phyloP scores from a whole-genome alignment of 441 rosid species.

The Arabidopsis hybrid region DNA sequence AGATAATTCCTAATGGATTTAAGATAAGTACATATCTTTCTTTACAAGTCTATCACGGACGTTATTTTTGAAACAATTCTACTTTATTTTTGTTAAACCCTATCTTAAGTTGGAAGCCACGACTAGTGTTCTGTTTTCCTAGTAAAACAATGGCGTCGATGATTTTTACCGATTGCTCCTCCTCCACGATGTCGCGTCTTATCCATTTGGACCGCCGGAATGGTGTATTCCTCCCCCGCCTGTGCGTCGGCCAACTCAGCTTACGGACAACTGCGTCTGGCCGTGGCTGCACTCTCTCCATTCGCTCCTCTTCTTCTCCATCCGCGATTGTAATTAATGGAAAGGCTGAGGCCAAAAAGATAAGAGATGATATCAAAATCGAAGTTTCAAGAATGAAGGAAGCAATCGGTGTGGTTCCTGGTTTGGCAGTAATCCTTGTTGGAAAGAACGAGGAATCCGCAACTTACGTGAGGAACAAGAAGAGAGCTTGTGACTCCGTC shows the following conservation, averaged over 20 bases:
- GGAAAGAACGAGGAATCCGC: conserved; percentile 85
- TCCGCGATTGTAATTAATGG: conserved; percentile 78
- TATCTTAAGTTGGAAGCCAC: conserved; percentile 7
- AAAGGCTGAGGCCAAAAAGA: conserved; percentile 67
- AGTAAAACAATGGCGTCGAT: conserved; percentile 51
- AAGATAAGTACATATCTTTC: not conserved
- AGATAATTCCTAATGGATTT: not conserved
- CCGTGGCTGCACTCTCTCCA: conserved; percentile 42
- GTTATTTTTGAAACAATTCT: too few relatives aligned
- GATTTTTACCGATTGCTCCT: conserved; percentile 54
- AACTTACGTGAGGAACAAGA: conserved; percentile 86
- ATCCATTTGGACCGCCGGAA: conserved; percentile 40
- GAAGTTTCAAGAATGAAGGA: conserved; percentile 83
- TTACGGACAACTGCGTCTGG: conserved; percentile 30
- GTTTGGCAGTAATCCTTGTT: conserved; percentile 84
- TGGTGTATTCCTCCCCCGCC: conserved; percentile 41
- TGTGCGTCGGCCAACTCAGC: conserved; percentile 42
- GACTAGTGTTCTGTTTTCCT: conserved; percentile 20
- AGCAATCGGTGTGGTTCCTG: conserved; percentile 69
- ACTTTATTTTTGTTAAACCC: not conserved
- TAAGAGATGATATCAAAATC: conserved; percentile 65
- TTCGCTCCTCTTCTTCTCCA: conserved; percentile 44
- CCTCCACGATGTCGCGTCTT: conserved; percentile 54
- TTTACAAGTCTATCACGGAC: not conserved
- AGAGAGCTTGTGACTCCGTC: conserved; percentile 82